Conservation (phyloP, 2,329 filamentous ascomycete species). For the Bipolaris zeicola region DNA sequence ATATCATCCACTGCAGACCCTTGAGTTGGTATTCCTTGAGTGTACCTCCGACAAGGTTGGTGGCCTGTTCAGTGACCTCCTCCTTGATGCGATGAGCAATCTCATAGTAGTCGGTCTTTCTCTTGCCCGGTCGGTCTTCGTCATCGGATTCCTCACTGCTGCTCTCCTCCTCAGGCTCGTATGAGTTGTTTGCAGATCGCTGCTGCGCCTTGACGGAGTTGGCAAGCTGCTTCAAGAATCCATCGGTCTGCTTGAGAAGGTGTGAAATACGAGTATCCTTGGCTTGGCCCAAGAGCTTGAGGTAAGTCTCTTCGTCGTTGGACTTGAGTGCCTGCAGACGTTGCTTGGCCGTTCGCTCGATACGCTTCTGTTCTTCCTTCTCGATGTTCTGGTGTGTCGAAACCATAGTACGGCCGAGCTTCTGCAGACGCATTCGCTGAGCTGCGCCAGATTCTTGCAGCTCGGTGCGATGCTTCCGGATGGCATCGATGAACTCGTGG, state of each 20-base stretch:
- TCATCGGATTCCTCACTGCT: conserved; percentile 66
- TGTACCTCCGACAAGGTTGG: conserved; percentile 85
- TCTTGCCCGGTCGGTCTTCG: conserved; percentile 67
- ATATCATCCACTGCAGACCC: conserved; percentile 99
- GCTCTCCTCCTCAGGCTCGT: conserved; percentile 67
- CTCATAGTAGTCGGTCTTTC: conserved; percentile 97
- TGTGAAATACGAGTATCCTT: conserved; percentile 99
- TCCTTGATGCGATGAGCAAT: conserved; percentile 96
- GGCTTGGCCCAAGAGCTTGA: conserved; percentile 96
- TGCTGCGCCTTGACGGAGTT: conserved; percentile 95
- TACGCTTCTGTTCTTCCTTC: conserved; percentile 98
- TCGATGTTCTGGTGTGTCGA: conserved; percentile 93
- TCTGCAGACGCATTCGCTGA: conserved; percentile 77
- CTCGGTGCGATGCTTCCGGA: conserved; percentile 80
- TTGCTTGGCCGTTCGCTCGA: conserved; percentile 97
- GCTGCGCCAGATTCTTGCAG: conserved; percentile 70
- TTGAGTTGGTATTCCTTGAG: conserved; percentile 98
- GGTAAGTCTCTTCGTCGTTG: conserved; percentile 98
- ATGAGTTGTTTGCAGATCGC: conserved; percentile 77
- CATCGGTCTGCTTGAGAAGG: conserved; percentile 93
- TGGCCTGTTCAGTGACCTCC: conserved; percentile 81
- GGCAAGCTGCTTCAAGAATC: conserved; percentile 94
- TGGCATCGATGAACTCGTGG: conserved; percentile 84
- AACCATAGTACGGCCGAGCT: conserved; percentile 88
- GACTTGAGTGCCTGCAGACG: conserved; percentile 98